phyloP scores from a whole-genome alignment of 108 stramenopile genomes.

The Cylindrotheca fusiformis region DNA sequence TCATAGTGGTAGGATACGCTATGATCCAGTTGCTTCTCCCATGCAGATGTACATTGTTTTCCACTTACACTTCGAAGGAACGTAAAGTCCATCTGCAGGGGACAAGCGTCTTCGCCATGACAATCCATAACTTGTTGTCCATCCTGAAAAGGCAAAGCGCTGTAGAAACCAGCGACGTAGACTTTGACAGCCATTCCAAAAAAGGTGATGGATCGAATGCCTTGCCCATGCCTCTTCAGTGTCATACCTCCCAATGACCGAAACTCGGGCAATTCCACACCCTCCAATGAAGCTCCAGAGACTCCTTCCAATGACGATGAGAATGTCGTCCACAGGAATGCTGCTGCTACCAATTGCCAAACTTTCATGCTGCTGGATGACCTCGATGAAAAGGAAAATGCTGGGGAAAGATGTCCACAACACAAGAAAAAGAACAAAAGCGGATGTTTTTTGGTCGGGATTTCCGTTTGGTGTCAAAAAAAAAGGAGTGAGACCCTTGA shows the following conservation, averaged over 20 bases:
- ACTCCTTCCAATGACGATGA: too few relatives aligned
- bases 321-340: too few relatives aligned
- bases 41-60: slow-evolving; percentile 20
- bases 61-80: slow-evolving; percentile 28
- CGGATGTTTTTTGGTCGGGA: not conserved
- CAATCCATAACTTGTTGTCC: slow-evolving; percentile 18
- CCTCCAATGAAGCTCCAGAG: slow-evolving; percentile 2
- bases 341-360: too few relatives aligned
- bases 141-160: slow-evolving; percentile 5
- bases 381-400: too few relatives aligned
- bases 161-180: slow-evolving; percentile 35
- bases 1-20: slow-evolving; percentile 32
- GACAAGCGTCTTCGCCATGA: slow-evolving; percentile 4
- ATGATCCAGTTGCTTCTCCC: slow-evolving; percentile 34
- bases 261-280: slow-evolving; percentile 12
- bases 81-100: slow-evolving; percentile 32
- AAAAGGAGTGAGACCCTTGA: too few relatives aligned
- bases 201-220: slow-evolving; percentile 23
- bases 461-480: too few relatives aligned
- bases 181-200: slow-evolving; percentile 27
- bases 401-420: too few relatives aligned
- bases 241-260: slow-evolving; percentile 12
- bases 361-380: too few relatives aligned
- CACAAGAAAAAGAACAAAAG: too few relatives aligned
- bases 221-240: slow-evolving; percentile 30